Conservation (phyloP, 371 early-diverging fungal genomes). For the Mucor irregularis region DNA sequence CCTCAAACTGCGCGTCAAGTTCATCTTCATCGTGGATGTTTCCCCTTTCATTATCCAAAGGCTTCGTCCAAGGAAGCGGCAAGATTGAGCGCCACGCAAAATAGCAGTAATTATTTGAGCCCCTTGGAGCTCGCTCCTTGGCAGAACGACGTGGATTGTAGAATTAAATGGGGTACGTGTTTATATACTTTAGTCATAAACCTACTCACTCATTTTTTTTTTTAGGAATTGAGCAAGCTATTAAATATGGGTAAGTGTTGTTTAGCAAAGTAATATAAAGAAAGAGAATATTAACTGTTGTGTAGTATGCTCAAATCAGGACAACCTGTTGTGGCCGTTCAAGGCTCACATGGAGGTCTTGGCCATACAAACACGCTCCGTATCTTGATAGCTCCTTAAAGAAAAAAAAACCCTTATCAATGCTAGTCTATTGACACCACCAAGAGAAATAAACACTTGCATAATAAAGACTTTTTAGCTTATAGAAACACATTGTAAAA, state of each 20-base stretch:
- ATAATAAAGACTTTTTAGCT: no score
- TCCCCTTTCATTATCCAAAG: constrained; percentile 80
- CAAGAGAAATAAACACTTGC: no score
- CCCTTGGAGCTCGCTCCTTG: constrained; percentile 48
- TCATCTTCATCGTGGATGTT: constrained; percentile 87
- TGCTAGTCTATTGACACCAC: not conserved
- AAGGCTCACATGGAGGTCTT: constrained; percentile 80
- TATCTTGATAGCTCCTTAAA: constrained; percentile 50
- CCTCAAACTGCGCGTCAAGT: constrained; percentile 85
- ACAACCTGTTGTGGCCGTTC: constrained; percentile 75
- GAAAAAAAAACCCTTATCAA: no score
- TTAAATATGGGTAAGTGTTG: constrained; percentile 48
- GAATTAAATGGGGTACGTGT: constrained; percentile 69
- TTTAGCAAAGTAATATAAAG: not conserved
- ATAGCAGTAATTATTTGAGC: constrained; percentile 36
- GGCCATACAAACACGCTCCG: constrained; percentile 89
- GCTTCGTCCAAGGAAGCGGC: constrained; percentile 44
- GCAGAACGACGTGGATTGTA: constrained; percentile 84
- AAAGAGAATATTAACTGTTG: not conserved
- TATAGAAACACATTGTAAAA: no score
- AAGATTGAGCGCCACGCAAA: constrained; percentile 46
- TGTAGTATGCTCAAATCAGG: constrained; percentile 57
- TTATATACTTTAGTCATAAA: not conserved
- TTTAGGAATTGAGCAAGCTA: constrained; percentile 67
- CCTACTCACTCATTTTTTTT: not conserved